Base-by-base conservation (phyloP, 805 yeast genomes). In the Starmerella potacharoeniae region DNA sequence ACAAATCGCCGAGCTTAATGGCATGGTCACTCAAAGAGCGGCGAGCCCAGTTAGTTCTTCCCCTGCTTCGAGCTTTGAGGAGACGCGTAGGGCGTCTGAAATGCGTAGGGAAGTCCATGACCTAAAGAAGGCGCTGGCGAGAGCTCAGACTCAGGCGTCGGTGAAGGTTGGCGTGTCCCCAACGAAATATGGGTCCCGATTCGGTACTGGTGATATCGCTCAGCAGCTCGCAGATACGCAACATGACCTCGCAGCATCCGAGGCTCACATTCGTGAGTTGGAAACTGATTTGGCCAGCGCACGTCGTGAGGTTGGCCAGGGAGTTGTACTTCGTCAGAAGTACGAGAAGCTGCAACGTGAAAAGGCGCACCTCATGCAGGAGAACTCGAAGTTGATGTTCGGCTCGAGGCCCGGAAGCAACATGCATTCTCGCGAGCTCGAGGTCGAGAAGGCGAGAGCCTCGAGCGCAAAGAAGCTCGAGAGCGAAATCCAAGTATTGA, bases 401-500 rank as follows among this genome's bases (percentile, higher is more conserved):
- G 60, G 58, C 45, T 17, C 44, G 42, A 53, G 50, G 30, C 54
- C 55, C 4, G 47, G 43, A 8, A 11, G n/a, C 16, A 30, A 36
- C 6, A 13, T 22, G 11, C 54, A 54, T 17, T 17, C 58, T 2
- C 55, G 55, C 6, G 62, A 61, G 55, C 56, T 58, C 7, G 62
- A 57, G 17, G 22, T 61, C 3, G 58, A 57, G 22, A 35, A 50
- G 37, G 64, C 63, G 10, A 51, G 55, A 47, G 58, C 55, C 9
- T 42, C 56, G 11, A 58, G 52, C 30, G 55, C 55, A 29, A 62
- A 60, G 52, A 59, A 57, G 22, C 54, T 64, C 17, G 55, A 56
- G 40, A 56, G 65, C 31, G 71, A 70, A 49, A 51, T 68, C 36
- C 68, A 68, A 31, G 67, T 68, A 30, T 56, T 70, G 39, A 60